Conservation (phyloP, 1,284 basidiomycete genomes). For the Albatrellus sp. region DNA sequence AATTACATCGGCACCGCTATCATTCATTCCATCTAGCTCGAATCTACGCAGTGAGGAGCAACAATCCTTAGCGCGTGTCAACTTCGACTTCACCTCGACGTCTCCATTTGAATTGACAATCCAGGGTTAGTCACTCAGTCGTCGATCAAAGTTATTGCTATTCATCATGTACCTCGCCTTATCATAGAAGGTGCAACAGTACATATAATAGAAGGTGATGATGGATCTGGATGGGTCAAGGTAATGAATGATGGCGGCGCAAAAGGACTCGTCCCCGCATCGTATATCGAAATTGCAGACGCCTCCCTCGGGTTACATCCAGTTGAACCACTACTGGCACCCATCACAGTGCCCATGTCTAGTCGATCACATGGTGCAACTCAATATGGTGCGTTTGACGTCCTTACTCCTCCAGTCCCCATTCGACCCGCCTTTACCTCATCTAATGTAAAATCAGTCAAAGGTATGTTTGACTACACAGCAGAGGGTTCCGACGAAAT, state of each 20-base stretch:
- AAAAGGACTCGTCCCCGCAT: slow-evolving; percentile 67
- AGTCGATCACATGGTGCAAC: slow-evolving; percentile 21
- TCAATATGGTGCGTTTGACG: slow-evolving; percentile 29
- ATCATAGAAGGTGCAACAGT: slow-evolving; percentile 45
- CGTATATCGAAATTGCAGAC: slow-evolving; percentile 45
- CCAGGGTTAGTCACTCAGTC: slow-evolving; percentile 30
- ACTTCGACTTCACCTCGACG: slow-evolving; percentile 59
- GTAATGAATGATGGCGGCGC: slow-evolving; percentile 42
- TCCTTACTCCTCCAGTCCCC: slow-evolving; percentile 6
- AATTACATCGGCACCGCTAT: slow-evolving; percentile 30
- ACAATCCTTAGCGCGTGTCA: slow-evolving; percentile 40
- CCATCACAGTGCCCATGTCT: slow-evolving; percentile 5
- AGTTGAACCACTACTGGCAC: slow-evolving; percentile 10
- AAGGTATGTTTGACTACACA: slow-evolving; percentile 57
- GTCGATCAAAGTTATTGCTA: slow-evolving; percentile 1
- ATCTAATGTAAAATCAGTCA: slow-evolving; percentile 30
- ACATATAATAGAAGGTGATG: slow-evolving; percentile 59
- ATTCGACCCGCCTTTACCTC: background rate
- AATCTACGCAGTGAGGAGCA: slow-evolving; percentile 29
- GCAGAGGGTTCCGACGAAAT: slow-evolving; percentile 62
- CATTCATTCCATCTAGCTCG: slow-evolving; percentile 31
- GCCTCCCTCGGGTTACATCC: slow-evolving; percentile 10
- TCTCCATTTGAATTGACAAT: slow-evolving; percentile 67
- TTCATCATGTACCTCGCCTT: slow-evolving; percentile 9
- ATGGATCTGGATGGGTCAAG: slow-evolving; percentile 81